Conservation (phyloP, 2,329 filamentous ascomycete genomes). For the Aspergillus awamori region DNA sequence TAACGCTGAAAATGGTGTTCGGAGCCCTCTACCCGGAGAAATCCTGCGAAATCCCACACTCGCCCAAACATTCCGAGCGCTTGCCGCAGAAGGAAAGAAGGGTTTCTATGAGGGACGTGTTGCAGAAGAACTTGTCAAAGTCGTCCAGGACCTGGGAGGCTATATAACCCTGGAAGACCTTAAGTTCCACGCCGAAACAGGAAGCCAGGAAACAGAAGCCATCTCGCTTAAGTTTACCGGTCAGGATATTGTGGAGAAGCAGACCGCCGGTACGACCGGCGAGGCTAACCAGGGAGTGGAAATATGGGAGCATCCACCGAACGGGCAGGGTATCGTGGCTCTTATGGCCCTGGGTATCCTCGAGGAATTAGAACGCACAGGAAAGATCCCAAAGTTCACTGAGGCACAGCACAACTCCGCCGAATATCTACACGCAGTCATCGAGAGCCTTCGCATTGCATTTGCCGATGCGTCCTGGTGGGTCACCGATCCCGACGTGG, state of each 20-base stretch:
- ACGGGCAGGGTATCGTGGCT: conserved; percentile 93
- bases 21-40: conserved; percentile 78
- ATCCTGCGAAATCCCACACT: conserved; percentile 84
- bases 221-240: conserved; percentile 80
- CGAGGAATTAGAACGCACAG: conserved; percentile 76
- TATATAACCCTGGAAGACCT: conserved; percentile 79
- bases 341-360: conserved; percentile 93
- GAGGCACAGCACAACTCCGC: conserved; percentile 77
- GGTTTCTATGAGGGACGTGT: conserved; percentile 89
- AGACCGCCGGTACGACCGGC: conserved; percentile 49
- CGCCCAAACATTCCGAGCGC: conserved; percentile 75
- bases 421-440: conserved; percentile 79
- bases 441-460: conserved; percentile 84
- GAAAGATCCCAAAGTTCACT: conserved; percentile 72
- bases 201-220: conserved; percentile 79
- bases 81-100: conserved; percentile 79
- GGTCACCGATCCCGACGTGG: conserved; percentile 78
- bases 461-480: conserved; percentile 92
- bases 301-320: conserved; percentile 95
- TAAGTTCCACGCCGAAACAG: conserved; percentile 69
- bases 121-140: conserved; percentile 78
- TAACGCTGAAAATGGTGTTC: conserved; percentile 66
- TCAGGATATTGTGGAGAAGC: conserved; percentile 58
- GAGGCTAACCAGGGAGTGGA: conserved; percentile 60
- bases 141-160: conserved; percentile 74